These are phyloP conservation scores for Leucogyrophana mollusca DNA, from an alignment of 768 basidiomycete genomes.

Conservation along the genomic window DNA sequence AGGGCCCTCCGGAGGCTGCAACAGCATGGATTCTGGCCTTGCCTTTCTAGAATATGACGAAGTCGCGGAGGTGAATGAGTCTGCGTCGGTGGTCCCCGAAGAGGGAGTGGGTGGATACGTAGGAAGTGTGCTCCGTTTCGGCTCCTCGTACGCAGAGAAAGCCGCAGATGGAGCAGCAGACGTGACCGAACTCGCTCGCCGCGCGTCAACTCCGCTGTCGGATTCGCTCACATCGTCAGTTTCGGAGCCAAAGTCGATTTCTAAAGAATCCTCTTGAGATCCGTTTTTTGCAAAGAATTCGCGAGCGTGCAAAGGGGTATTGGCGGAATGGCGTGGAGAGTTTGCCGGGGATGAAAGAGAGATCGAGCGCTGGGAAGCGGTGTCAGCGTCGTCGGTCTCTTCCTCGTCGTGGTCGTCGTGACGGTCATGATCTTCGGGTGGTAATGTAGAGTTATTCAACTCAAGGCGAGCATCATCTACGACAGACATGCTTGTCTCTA, in stretches of 20 bases:
- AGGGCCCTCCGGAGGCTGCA: constrained; percentile 53
- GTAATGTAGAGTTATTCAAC: background rate
- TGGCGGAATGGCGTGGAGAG: constrained; percentile 46
- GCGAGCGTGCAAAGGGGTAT: constrained; percentile 19
- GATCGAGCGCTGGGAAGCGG: constrained; percentile 77
- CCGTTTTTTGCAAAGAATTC: constrained; percentile 37
- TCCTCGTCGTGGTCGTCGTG: constrained; percentile 51
- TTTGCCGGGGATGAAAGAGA: constrained; percentile 63
- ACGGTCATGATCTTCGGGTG: constrained; percentile 6
- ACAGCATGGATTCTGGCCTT: constrained; percentile 74
- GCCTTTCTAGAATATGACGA: constrained; percentile 61
- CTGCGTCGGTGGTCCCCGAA: constrained; percentile 43
- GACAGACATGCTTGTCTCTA: background rate
- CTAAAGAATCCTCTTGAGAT: constrained; percentile 46
- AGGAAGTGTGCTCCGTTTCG: constrained; percentile 31
- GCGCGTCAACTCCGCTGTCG: constrained; percentile 29
- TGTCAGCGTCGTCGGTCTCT: constrained; percentile 68
- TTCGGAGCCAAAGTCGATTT: constrained; percentile 55
- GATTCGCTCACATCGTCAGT: constrained; percentile 54
- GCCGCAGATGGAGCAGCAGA: constrained; percentile 48
- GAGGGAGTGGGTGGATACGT: constrained; percentile 62
- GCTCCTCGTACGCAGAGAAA: constrained; percentile 32
- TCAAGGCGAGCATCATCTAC: background rate
- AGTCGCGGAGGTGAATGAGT: constrained; percentile 62
- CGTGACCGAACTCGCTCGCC: constrained; percentile 48